Base-by-base conservation (phyloP, 176 grass and related monocot genomes). In the Lolium perenne region DNA sequence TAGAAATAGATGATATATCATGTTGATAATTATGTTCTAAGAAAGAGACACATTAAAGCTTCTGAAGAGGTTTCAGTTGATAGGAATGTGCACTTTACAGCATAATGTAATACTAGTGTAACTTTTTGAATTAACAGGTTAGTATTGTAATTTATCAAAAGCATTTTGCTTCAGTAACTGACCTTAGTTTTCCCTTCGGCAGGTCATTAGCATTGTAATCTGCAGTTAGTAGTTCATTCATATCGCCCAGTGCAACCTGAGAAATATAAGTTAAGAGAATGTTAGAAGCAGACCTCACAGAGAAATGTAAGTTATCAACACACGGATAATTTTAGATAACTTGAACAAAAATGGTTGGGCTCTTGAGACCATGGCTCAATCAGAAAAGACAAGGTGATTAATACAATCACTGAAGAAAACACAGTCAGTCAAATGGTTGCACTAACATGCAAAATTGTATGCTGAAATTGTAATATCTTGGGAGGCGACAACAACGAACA, bases 211-310 rank as follows among this genome's bases (percentile, higher is more conserved):
- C 96, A 84, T 98, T 51, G 17, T 91, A 98, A 82, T 98, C 84
- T 69, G 91, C 83, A 86, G 47, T 12, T 70, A 89, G 26, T 70
- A 98, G 84, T 85, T 94, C 90, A 86, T 90, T 92, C 93, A 95
- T 94, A 38, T 98, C 88, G 7, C 96, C 96, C 73, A 98, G 88
- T 71, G 93, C 96, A 87, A 98, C 96, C 96, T 98, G 80, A 3
- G 32, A 88, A 74, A 69, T 75, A 49, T 47, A 69, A 86, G 22
- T 50, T 18, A 46, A 79, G 38, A 6, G 88, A 78, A 58, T 6
- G 62, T 78, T 68, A 80, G 18, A 54, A 80, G 65, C 12, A 65
- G 17, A 89, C 21, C 71, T 26, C 71, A 25, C n/a, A 15, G 8
- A 50, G 6, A 50, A 26, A 74, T 74, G 71, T 15, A 74, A 14